These are phyloP conservation scores for Candida ipomoeae DNA, from an alignment of 805 yeast genomes.

Conservation along the genomic window DNA sequence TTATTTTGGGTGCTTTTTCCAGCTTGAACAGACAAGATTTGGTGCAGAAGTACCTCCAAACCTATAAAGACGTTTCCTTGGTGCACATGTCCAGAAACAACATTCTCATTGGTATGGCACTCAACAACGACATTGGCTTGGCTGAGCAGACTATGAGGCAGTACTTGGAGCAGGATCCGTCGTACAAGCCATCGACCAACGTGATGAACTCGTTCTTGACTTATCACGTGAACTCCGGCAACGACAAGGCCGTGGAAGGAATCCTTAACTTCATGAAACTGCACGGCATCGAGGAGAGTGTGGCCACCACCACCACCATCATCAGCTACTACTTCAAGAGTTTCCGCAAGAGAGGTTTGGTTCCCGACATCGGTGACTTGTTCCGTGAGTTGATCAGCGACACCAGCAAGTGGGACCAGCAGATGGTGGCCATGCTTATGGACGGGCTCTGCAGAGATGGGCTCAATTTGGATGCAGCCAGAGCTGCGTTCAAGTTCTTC, in stretches of 20 bases:
- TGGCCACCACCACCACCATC: slow-evolving; percentile 58
- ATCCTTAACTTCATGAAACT: slow-evolving; percentile 42
- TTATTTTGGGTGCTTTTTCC: slow-evolving; percentile 46
- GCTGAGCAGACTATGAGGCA: slow-evolving; percentile 43
- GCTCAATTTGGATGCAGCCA: slow-evolving; percentile 48
- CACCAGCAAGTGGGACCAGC: slow-evolving; percentile 35
- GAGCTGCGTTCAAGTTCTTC: slow-evolving; percentile 44
- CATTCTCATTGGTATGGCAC: slow-evolving; percentile 42
- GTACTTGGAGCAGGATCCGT: slow-evolving; percentile 29
- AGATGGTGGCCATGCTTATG: slow-evolving; percentile 49
- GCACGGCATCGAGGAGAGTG: slow-evolving; percentile 47
- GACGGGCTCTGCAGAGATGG: slow-evolving; percentile 49
- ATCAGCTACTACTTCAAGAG: slow-evolving; percentile 51
- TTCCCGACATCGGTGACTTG: slow-evolving; percentile 38
- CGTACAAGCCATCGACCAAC: slow-evolving; percentile 40
- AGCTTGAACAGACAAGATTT: slow-evolving; percentile 37
- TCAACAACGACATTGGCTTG: slow-evolving; percentile 35
- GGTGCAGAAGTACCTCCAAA: slow-evolving; percentile 38
- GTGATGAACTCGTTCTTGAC: slow-evolving; percentile 52
- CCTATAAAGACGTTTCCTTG: slow-evolving; percentile 29
- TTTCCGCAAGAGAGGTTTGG: slow-evolving; percentile 39
- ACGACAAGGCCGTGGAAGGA: slow-evolving; percentile 47
- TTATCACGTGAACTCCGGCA: slow-evolving; percentile 35
- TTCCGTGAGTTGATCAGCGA: slow-evolving; percentile 38
- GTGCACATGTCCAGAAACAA: slow-evolving; percentile 41